Conservation (phyloP, 73 alveolate species). For the Tetrahymena borealis region DNA sequence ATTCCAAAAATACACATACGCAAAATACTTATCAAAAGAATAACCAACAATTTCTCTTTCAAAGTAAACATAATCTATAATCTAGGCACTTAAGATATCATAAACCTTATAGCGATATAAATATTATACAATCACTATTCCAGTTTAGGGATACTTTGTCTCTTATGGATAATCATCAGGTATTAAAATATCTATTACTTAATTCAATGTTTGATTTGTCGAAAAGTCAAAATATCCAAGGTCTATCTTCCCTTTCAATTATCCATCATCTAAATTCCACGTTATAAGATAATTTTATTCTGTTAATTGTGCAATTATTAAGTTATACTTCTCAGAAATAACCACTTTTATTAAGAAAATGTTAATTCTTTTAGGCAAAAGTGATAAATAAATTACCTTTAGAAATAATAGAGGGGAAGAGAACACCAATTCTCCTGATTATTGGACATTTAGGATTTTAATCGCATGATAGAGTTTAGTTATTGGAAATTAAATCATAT, state of each 20-base stretch:
- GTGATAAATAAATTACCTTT: not conserved
- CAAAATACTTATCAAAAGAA: not conserved
- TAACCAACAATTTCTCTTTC: not conserved
- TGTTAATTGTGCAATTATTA: not conserved
- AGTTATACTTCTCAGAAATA: not conserved
- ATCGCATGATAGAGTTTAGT: not conserved
- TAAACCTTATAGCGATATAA: not conserved
- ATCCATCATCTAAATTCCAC: not conserved
- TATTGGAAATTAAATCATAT: not conserved
- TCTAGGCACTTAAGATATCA: not conserved
- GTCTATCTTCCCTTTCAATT: not conserved
- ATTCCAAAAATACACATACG: not conserved
- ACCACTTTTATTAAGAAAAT: not conserved
- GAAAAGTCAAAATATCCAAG: not conserved
- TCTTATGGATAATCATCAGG: not conserved
- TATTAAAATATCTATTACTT: not conserved
- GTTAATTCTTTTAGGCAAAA: not conserved
- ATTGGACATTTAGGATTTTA: not conserved
- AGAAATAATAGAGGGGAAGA: not conserved
- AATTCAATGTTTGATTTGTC: not conserved
- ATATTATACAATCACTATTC: not conserved
- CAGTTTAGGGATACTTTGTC: not conserved
- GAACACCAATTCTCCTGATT: not conserved
- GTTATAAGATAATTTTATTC: not conserved
- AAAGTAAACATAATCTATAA: not conserved